Conservation (phyloP, 495 filamentous ascomycete species). For the Podospora australis region DNA sequence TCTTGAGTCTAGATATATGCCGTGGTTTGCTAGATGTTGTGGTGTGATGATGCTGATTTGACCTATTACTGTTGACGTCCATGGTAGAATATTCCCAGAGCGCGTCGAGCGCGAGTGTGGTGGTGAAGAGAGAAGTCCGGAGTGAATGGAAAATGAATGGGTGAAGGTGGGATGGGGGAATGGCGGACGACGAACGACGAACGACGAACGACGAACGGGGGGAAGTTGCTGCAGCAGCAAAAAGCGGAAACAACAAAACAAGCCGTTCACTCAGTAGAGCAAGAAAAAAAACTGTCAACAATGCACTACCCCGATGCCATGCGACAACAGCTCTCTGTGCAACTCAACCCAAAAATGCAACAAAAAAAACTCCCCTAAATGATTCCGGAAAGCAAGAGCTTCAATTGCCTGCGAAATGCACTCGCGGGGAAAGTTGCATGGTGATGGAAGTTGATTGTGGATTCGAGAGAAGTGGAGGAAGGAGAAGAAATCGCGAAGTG, state of each 20-base stretch:
- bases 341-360: too few species aligned
- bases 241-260: too few species aligned
- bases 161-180: too few species aligned
- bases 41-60: conserved; percentile 14
- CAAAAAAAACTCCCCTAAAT: background rate
- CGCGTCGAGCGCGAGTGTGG: conserved; percentile 18
- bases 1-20: conserved; percentile 31
- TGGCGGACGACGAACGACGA: too few species aligned
- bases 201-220: too few species aligned
- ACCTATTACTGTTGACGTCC: conserved; percentile 29
- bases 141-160: background rate
- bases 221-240: conserved; percentile 16
- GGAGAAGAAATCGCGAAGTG: background rate
- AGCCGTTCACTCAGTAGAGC: too few species aligned
- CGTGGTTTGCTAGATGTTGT: conserved; percentile 25
- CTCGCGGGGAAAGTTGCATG: conserved; percentile 5
- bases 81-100: conserved; percentile 17
- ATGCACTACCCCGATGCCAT: background rate
- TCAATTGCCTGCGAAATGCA: background rate
- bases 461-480: conserved; percentile 7
- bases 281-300: background rate
- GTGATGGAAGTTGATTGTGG: background rate
- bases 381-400: background rate
- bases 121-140: background rate
- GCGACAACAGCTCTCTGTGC: too few species aligned